phyloP scores from a whole-genome alignment of 495 filamentous ascomycete species.

The Talaromyces ruber region DNA sequence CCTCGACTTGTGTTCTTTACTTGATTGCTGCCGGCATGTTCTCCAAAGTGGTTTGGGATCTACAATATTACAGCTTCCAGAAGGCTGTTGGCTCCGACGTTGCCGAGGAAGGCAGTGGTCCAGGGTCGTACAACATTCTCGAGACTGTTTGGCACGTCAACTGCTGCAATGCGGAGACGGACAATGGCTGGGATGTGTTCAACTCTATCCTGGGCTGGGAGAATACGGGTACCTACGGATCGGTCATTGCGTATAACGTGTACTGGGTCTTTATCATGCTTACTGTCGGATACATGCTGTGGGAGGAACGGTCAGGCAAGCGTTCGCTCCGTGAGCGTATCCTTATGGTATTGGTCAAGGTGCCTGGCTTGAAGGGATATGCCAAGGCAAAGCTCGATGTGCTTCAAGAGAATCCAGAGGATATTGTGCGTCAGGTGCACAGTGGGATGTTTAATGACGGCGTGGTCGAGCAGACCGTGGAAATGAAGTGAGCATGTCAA shows the following conservation, averaged over 20 bases:
- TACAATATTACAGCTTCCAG: slow-evolving; percentile 33
- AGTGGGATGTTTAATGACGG: slow-evolving; percentile 1
- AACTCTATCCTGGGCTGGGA: slow-evolving; percentile 76
- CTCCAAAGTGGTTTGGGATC: slow-evolving; percentile 65
- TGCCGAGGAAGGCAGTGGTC: slow-evolving; percentile 63
- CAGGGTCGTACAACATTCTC: slow-evolving; percentile 82
- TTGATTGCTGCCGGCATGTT: slow-evolving; percentile 80
- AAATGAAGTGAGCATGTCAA: neutral
- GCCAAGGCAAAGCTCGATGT: neutral
- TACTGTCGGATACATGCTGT: slow-evolving; percentile 53
- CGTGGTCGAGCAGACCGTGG: neutral
- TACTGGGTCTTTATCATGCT: slow-evolving; percentile 69
- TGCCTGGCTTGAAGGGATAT: slow-evolving; percentile 1
- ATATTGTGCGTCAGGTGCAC: slow-evolving; percentile 3
- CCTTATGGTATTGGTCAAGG: neutral
- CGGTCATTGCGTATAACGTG: slow-evolving; percentile 77
- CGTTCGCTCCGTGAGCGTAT: neutral
- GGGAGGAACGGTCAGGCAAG: slow-evolving; percentile 44
- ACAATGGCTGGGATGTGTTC: slow-evolving; percentile 86
- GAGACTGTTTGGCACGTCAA: slow-evolving; percentile 90
- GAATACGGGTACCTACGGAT: slow-evolving; percentile 77
- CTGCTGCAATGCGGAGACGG: slow-evolving; percentile 71
- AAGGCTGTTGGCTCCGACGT: slow-evolving; percentile 52
- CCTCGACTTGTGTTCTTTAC: slow-evolving; percentile 78
- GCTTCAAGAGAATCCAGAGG: neutral